Base-by-base conservation (phyloP, 192 early-diverging fungal genomes). In the Backusella mclennaniae region DNA sequence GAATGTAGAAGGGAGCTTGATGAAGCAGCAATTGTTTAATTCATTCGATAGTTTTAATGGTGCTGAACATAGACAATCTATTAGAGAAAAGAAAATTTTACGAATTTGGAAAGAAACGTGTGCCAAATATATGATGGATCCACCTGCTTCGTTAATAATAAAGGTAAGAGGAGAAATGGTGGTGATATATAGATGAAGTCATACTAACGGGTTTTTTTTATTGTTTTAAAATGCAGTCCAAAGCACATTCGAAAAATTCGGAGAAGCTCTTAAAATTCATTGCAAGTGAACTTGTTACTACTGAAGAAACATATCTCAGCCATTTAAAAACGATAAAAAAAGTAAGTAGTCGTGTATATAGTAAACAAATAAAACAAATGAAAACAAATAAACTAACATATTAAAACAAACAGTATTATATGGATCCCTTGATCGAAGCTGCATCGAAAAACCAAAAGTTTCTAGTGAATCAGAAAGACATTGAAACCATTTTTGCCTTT, bases 221-320 rank as follows among this genome's bases (percentile, higher is more conserved):
- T 53, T 52, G 35, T 63, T 39, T 38, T 21, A 23, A 33, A 44
- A 71, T 33, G 12, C 14, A 73, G 53, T 73, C 73, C 33, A 39
- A 53, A 39, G 52, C 17, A 63, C 1, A 63, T 21, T 21, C 73
- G 12, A 41, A 71, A 63, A 35, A 68, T 15, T 73, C 78, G 14
- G 38, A 12, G 5, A 77, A 82, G 52, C 71, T 79, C 12, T 39
- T 63, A 39, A 74, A 52, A 53, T 85, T 83, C 41, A 83, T 85
- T 42, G 75, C 79, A 14, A 79, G 81, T 56, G 84, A 85, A 77
- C 78, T 85, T 56, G 77, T 80, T 35, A 86, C 85, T 14, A 86
- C 85, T 0, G 85, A 86, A 69, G 68, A 76, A 12, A 86, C 84
- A 36, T 86, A 86, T 26, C 68, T 86, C 21, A 72, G 84, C 42